Evolutionary conservation across 1,139 yeast genomes (phyloP), one percentile per base, ranked within the genome.

Genomic region (Taiozyma sp.): DNA sequence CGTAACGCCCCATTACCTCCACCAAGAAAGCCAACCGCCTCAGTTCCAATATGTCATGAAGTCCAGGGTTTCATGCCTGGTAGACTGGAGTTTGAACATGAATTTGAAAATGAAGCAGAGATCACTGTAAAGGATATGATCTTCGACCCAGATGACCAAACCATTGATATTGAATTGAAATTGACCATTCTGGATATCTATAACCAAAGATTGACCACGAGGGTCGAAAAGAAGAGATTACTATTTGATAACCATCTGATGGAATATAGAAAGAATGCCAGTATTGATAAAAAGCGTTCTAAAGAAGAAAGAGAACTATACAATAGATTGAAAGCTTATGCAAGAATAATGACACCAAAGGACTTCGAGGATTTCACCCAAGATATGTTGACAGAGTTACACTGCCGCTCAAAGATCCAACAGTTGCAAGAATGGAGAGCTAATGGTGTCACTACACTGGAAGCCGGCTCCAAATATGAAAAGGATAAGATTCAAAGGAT

Each of bases 21-120:
- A 24, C 91, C 92, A 51, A 81, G 85, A 52, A 92, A 91, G 66
- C 90, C 96, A 2, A 84, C 87, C 48, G 92, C 97, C 0, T 89
- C 97, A 12, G 96, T 88, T 9, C 99, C 99, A 0, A 78, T 95
- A 49, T 92, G 98, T 71, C 98, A 95, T 65, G 98, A 95, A 64
- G 83, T 93, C 55, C 98, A 93, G 69, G 98, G 97, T 4, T 93
- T 85, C 67, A 93, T 95, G 99, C 99, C 99, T 39, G 99, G 99
- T 47, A 81, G 99, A 62, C 74, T 93, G 57, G 99, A 93, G 67
- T 93, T 93, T 69, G 99, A 93, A 65, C 89, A 86, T 54, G 99
- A 93, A 67, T 91, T 88, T 42, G 99, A 95, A 66, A 93, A 93
- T 64, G 99, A 93, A 49, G 99, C 99, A 0, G 99, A 93, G 69